Evolutionary conservation across 2,329 filamentous ascomycete genomes (phyloP).

Genomic region (Fusarium dlaminii): DNA sequence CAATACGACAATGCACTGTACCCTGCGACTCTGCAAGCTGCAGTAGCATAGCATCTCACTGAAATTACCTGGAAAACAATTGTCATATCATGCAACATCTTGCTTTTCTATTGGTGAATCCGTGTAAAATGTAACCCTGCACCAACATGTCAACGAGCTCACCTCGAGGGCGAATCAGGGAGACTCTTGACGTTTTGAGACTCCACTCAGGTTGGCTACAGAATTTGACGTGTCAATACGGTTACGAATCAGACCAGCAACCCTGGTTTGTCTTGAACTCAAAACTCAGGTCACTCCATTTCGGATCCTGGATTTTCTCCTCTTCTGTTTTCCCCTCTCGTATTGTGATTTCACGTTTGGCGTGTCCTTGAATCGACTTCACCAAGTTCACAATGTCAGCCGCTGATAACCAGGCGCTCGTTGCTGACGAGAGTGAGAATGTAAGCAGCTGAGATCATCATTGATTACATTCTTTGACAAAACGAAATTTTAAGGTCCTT

Average conservation of each 20-base stretch:
- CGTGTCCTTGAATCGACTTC: accelerated
- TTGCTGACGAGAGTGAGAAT: conserved; percentile 2
- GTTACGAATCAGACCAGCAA: background rate
- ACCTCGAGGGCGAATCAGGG: background rate
- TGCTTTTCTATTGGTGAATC: background rate
- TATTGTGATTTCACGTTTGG: accelerated
- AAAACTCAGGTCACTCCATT: background rate
- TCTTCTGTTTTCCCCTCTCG: background rate
- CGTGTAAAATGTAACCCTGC: background rate
- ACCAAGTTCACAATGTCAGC: background rate
- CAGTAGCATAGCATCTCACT: background rate
- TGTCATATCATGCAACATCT: background rate
- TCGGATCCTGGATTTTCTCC: background rate
- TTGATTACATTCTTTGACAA: background rate
- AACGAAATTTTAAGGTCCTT: background rate
- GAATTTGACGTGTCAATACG: conserved; percentile 1
- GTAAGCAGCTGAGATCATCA: background rate
- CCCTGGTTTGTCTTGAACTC: background rate
- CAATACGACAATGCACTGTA: background rate
- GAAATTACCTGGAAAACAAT: background rate
- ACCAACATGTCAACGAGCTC: no score
- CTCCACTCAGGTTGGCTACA: background rate
- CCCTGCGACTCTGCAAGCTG: background rate
- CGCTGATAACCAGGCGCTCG: background rate
- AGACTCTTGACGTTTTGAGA: no score